Base-by-base conservation (phyloP, 169 alveolate genomes). In the Plasmodium vinckei region DNA sequence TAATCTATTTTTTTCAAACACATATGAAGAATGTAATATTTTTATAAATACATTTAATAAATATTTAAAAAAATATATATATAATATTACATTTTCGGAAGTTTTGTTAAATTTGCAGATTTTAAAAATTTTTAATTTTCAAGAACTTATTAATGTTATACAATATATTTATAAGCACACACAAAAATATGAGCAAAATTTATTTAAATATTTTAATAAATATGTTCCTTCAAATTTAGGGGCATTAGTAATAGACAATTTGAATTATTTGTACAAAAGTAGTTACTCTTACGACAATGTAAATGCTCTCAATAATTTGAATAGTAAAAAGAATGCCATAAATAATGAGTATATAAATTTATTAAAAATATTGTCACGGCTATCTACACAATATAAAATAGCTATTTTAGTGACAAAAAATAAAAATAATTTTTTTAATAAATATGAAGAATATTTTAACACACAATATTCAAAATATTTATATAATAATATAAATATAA, bases 71-170 rank as follows among this genome's bases (percentile, higher is more conserved):
- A 69, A 70, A 64, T 70, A 86, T 39, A 47, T 86, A 33, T 2
- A 68, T 59, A 39, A 72, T 46, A 63, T 86, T 27, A 59, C 86
- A n/a, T 86, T 86, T 63, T 59, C 46, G 21, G 87, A 86, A 13
- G 91, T 86, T 9, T 70, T 59, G 12, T 15, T 27, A 42, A 68
- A 70, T 25, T 86, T 86, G 23, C 91, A 86, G 71, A 27, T 86
- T 1, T 70, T 86, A 25, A 86, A 86, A 86, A 57, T 86, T 23
- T 86, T 86, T 21, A 47, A 70, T 57, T 86, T 86, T 60, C n/a
- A 25, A 13, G 91, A 86, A 42, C 73, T 86, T 9, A 9, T 70
- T 19, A 86, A 86, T 63, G 57, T 70, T 27, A 13, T 86, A 7
- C 27, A 70, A 44, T 86, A 49, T 23, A 86, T 86, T 25, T 57